These are phyloP conservation scores for Trichosporon sp. DNA, from an alignment of 1,284 basidiomycete species.

Conservation along the genomic window DNA sequence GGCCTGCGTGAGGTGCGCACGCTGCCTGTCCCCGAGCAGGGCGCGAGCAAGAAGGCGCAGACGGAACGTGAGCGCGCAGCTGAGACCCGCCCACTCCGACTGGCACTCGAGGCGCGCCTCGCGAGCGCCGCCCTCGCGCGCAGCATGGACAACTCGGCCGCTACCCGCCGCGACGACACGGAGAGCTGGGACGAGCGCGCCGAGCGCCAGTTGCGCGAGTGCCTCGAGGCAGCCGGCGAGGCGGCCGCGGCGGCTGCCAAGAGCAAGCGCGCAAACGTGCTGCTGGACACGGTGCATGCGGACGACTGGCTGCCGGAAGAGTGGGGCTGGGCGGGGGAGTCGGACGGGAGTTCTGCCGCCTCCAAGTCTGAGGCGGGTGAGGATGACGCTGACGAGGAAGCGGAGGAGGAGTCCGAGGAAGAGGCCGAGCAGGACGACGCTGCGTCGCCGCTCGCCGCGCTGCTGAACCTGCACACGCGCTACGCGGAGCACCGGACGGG, in stretches of 20 bases:
- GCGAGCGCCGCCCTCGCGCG: background rate
- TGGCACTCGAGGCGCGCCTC: background rate
- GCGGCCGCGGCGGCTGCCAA: background rate
- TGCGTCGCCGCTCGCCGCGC: background rate
- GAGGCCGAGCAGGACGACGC: background rate
- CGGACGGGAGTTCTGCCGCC: background rate
- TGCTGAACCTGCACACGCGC: background rate
- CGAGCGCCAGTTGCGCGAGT: background rate
- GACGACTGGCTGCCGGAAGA: background rate
- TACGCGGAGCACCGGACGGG: slow-evolving; percentile 6
- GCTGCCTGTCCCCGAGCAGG: background rate
- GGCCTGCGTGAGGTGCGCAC: background rate
- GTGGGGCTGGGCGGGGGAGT: background rate
- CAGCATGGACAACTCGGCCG: slow-evolving; percentile 1
- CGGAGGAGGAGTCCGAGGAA: background rate
- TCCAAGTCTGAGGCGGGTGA: background rate
- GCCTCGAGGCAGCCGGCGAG: background rate
- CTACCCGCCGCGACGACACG: background rate
- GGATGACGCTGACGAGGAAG: background rate
- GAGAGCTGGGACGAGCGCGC: slow-evolving; percentile 1
- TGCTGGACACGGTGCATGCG: background rate
- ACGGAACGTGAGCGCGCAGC: background rate
- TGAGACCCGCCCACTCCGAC: background rate
- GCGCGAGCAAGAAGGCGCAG: background rate
- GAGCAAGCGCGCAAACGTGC: background rate